Conservation (phyloP, 2,329 filamentous ascomycete species). For the Calonectria montana region DNA sequence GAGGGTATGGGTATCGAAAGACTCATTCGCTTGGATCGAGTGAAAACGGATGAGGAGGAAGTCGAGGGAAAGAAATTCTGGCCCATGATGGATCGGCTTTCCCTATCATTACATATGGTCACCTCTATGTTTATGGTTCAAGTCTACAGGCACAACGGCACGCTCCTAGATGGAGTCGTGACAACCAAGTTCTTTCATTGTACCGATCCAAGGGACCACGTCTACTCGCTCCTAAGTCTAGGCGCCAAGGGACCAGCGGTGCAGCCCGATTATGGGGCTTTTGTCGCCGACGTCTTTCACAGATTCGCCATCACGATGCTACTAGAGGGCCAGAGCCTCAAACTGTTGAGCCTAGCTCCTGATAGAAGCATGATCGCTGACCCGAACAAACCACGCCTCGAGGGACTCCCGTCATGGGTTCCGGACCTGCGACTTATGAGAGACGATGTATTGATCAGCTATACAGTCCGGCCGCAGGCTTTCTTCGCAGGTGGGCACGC, state of each 20-base stretch:
- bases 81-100: not conserved
- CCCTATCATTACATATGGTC: not conserved
- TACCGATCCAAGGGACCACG: slow-evolving; percentile 2
- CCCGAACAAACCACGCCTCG: not conserved
- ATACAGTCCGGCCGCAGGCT: not conserved
- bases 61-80: not conserved
- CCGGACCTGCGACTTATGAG: not conserved
- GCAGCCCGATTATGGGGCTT: not conserved
- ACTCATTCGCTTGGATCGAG: not conserved
- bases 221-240: slow-evolving; percentile 3
- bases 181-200: slow-evolving; percentile 2
- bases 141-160: not conserved
- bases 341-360: not conserved
- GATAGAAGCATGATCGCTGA: not conserved
- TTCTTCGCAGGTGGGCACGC: not conserved
- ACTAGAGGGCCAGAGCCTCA: slow-evolving; percentile 4
- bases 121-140: not conserved
- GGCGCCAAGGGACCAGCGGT: not conserved
- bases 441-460: not conserved
- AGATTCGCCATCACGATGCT: not conserved
- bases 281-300: not conserved
- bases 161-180: not conserved
- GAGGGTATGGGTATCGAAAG: not conserved
- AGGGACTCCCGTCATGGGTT: slow-evolving; percentile 8
- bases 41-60: not conserved